phyloP scores from a whole-genome alignment of 139 green algal genomes.

The Tetradesmus obliquus region DNA sequence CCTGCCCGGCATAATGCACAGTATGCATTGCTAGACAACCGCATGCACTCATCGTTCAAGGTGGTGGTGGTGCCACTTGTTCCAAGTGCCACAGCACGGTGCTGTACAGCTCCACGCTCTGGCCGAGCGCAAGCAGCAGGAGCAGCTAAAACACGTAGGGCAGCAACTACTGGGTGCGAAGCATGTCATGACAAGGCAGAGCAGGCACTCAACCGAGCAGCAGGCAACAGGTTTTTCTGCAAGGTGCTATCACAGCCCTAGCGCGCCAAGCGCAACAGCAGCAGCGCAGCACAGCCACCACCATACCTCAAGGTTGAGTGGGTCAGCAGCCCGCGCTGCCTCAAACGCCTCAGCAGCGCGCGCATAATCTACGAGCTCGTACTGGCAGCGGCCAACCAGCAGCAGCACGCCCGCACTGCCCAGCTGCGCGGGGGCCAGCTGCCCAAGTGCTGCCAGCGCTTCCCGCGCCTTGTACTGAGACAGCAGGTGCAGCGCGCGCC shows the following conservation, averaged over 20 bases:
- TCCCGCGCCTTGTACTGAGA: constrained; percentile 81
- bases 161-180: too few species aligned
- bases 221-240: too few species aligned
- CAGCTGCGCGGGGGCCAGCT: constrained; percentile 76
- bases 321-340: constrained; percentile 43
- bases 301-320: constrained; percentile 69
- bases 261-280: not conserved
- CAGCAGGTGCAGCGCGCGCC: constrained; percentile 23
- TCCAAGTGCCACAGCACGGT: too few species aligned
- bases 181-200: too few species aligned
- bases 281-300: not conserved
- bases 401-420: constrained; percentile 86
- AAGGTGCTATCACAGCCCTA: too few species aligned
- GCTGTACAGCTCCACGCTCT: too few species aligned
- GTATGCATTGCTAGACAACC: too few species aligned
- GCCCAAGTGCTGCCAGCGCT: constrained; percentile 72
- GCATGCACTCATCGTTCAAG: too few species aligned
- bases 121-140: not conserved
- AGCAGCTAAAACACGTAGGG: not conserved
- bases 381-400: constrained; percentile 82
- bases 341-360: constrained; percentile 65
- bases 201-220: too few species aligned
- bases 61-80: too few species aligned
- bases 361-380: constrained; percentile 92
- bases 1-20: too few species aligned